Conservation (phyloP, 2,329 filamentous ascomycete genomes). For the Penicillium aurantiogriseum region DNA sequence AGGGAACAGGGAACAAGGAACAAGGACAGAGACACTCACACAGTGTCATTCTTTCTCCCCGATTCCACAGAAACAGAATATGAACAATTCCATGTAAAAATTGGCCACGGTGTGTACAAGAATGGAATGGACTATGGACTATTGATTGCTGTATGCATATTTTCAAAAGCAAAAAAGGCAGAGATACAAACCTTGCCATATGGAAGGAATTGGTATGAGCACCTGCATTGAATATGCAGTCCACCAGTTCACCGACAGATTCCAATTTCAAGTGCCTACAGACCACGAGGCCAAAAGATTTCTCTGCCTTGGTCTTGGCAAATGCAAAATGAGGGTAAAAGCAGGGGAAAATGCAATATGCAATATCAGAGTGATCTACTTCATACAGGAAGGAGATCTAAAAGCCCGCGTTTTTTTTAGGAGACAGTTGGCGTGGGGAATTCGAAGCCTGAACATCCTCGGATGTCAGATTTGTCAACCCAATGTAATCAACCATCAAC, state of each 20-base stretch:
- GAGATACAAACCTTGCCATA: not conserved
- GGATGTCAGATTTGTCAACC: not conserved
- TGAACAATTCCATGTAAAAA: not conserved
- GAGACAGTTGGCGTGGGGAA: not conserved
- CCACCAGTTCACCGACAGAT: constrained; percentile 1
- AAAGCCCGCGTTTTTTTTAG: not conserved
- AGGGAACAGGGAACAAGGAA: constrained; percentile 2
- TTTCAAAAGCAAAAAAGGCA: not conserved
- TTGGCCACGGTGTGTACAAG: not conserved
- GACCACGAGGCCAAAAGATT: constrained; percentile 2
- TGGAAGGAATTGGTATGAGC: not conserved
- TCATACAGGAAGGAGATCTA: not conserved
- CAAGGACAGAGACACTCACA: not conserved
- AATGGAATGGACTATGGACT: not conserved
- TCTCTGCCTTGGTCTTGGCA: not conserved
- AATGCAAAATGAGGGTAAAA: not conserved
- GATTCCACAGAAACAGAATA: not conserved
- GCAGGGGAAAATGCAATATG: constrained; percentile 3
- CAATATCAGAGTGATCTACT: not conserved
- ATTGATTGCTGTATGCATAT: constrained; percentile 9
- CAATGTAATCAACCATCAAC: not conserved
- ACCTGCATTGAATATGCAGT: constrained; percentile 4
- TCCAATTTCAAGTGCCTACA: not conserved
- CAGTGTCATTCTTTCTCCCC: constrained; percentile 1
- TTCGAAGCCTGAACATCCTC: not conserved